Evolutionary conservation across 495 filamentous ascomycete genomes (phyloP).

Genomic region (Annulohypoxylon bovei): DNA sequence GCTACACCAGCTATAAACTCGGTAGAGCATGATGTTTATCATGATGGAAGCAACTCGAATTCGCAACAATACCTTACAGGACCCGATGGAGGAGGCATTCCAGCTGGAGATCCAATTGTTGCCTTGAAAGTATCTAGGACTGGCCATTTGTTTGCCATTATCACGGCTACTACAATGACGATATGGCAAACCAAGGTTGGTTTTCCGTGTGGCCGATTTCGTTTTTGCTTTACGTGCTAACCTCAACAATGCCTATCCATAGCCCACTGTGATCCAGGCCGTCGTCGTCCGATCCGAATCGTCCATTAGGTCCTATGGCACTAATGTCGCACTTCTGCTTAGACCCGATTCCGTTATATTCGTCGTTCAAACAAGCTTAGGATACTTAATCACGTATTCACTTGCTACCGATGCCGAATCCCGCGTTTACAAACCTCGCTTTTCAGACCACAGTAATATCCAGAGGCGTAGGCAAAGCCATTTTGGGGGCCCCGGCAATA

Average conservation of each 20-base stretch:
- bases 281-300: slow-evolving; percentile 80
- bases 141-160: slow-evolving; percentile 88
- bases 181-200: slow-evolving; percentile 95
- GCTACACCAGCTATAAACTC: slow-evolving; percentile 62
- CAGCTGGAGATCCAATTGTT: slow-evolving; percentile 68
- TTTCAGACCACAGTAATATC: slow-evolving; percentile 71
- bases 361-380: slow-evolving; percentile 87
- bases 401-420: slow-evolving; percentile 84
- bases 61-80: slow-evolving; percentile 39
- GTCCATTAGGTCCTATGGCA: slow-evolving; percentile 84
- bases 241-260: slow-evolving; percentile 20
- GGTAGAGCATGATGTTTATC: slow-evolving; percentile 59
- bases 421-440: slow-evolving; percentile 84
- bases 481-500: slow-evolving; percentile 66
- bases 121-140: slow-evolving; percentile 81
- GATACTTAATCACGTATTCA: slow-evolving; percentile 94
- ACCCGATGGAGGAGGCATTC: slow-evolving; percentile 34
- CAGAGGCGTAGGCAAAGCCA: slow-evolving; percentile 78
- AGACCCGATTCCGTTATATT: slow-evolving; percentile 92
- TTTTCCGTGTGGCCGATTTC: background rate
- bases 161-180: slow-evolving; percentile 82
- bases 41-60: slow-evolving; percentile 38
- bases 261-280: slow-evolving; percentile 92
- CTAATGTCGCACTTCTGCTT: slow-evolving; percentile 83
- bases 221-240: slow-evolving; percentile 36